These are phyloP conservation scores for Globisporangium spiculum DNA, from an alignment of 352 stramenopile species.

Conservation along the genomic window DNA sequence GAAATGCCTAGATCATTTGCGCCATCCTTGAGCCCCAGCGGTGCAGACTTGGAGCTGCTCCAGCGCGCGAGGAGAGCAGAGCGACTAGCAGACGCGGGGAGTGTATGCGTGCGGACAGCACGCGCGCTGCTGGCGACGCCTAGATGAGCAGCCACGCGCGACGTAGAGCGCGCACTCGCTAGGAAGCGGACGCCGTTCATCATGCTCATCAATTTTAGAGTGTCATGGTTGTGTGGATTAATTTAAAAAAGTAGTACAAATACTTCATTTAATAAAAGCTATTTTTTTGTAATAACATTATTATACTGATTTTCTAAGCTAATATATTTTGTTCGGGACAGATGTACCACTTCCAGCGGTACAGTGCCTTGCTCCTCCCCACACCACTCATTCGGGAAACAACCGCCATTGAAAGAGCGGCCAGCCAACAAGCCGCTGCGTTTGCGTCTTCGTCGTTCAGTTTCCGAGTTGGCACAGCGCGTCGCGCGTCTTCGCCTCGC, in stretches of 20 bases:
- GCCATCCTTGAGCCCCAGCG: slow-evolving; percentile 48
- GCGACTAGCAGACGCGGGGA: not conserved
- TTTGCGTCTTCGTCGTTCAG: not conserved
- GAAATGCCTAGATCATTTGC: slow-evolving; percentile 28
- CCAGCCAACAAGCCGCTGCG: too few species aligned
- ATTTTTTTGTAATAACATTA: too few species aligned
- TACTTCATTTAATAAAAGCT: too few species aligned
- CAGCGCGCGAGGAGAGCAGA: slow-evolving; percentile 10
- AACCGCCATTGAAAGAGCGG: not conserved
- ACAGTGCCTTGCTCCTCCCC: not conserved
- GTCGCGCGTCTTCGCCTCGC: not conserved
- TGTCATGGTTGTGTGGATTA: not conserved
- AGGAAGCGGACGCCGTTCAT: not conserved
- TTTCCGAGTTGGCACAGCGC: slow-evolving; percentile 1
- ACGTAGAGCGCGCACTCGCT: slow-evolving; percentile 2
- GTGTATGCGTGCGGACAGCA: not conserved
- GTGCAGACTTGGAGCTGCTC: slow-evolving; percentile 20
- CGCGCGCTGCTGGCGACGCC: not conserved
- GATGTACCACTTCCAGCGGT: not conserved
- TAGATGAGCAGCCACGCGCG: slow-evolving; percentile 4
- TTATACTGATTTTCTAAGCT: too few species aligned
- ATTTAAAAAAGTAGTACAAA: not conserved
- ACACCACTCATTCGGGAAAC: slow-evolving; percentile 10
- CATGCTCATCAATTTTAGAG: not conserved
- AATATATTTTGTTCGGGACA: too few species aligned